Percentiles rank a stretch among this genome's conserved stretches.
These are phyloP conservation scores for Kurtzmaniella quercitrusa DNA, from an alignment of 1,139 yeast genomes.

Conservation along the genomic window DNA sequence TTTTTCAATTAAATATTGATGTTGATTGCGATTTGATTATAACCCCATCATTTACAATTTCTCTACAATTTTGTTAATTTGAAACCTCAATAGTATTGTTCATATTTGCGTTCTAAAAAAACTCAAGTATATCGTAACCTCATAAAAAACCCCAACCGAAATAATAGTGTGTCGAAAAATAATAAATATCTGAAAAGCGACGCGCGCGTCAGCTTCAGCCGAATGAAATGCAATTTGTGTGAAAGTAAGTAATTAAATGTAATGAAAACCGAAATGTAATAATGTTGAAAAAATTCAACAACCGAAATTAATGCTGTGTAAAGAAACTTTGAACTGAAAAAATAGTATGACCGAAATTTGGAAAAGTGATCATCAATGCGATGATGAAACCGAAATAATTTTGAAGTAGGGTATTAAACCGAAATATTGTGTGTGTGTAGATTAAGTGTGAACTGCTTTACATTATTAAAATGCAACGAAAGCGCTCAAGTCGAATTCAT, in stretches of 20 bases:
- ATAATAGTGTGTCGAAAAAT: background rate
- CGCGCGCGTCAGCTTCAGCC: background rate
- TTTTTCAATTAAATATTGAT: too few species aligned
- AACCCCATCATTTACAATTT: too few species aligned
- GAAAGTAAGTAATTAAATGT: background rate
- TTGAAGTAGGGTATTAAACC: background rate
- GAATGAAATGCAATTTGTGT: background rate
- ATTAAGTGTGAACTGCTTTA: background rate
- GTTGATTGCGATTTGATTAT: too few species aligned
- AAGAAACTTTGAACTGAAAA: background rate
- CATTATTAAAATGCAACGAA: conserved; percentile 22
- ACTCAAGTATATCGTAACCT: background rate
- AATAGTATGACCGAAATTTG: background rate
- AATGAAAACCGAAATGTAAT: conserved; percentile 1
- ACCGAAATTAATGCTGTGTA: background rate
- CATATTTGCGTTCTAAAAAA: background rate
- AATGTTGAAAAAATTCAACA: background rate
- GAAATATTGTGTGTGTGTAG: background rate
- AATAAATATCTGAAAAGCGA: background rate
- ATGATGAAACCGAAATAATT: background rate
- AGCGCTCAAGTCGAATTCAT: conserved; percentile 29
- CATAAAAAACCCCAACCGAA: background rate
- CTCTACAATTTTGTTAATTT: background rate
- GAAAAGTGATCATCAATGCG: background rate
- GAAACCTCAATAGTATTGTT: background rate